phyloP scores from a whole-genome alignment of 2,329 filamentous ascomycete species.

The Chaetomium strumarium region DNA sequence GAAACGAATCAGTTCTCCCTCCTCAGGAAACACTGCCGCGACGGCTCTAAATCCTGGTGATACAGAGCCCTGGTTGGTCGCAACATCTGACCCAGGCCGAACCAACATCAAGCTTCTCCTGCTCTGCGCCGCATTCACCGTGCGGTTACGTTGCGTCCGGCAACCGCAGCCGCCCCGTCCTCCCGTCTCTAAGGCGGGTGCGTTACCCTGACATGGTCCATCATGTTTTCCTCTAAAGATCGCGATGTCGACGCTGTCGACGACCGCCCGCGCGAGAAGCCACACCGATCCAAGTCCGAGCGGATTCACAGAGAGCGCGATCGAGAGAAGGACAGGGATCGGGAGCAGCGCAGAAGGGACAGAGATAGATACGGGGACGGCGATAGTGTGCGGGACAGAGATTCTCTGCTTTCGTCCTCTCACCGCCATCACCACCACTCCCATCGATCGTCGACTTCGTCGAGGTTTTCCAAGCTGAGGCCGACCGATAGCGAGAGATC shows the following conservation, averaged over 20 bases:
- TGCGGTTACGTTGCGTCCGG: slow-evolving; percentile 4
- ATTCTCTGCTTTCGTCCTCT: slow-evolving; percentile 19
- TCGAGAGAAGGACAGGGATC: slow-evolving; percentile 25
- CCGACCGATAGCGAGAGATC: slow-evolving; percentile 38
- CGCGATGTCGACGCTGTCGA: slow-evolving; percentile 33
- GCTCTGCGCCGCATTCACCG: slow-evolving; percentile 12
- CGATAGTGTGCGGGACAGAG: slow-evolving; percentile 29
- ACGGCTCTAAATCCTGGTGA: not conserved
- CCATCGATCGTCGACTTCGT: slow-evolving; percentile 38
- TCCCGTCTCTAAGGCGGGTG: slow-evolving; percentile 20
- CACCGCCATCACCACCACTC: slow-evolving; percentile 28
- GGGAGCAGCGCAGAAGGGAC: slow-evolving; percentile 26
- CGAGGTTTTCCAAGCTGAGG: slow-evolving; percentile 36
- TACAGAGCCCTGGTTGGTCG: slow-evolving; percentile 9
- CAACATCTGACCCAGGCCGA: not conserved
- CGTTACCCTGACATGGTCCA: slow-evolving; percentile 24
- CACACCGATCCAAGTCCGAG: slow-evolving; percentile 25
- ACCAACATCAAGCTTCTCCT: slow-evolving; percentile 6
- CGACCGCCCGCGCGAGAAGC: slow-evolving; percentile 36
- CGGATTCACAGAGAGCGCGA: slow-evolving; percentile 26
- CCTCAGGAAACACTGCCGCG: not conserved
- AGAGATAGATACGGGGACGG: slow-evolving; percentile 28
- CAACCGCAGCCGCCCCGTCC: slow-evolving; percentile 12
- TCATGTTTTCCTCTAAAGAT: slow-evolving; percentile 28
- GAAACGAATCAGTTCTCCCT: not conserved